A percentile compares a stretch with the other conserved stretches of the same genome.
These are phyloP conservation scores for Aspergillus kassunensis DNA, from an alignment of 495 filamentous ascomycete species.

Conservation along the genomic window DNA sequence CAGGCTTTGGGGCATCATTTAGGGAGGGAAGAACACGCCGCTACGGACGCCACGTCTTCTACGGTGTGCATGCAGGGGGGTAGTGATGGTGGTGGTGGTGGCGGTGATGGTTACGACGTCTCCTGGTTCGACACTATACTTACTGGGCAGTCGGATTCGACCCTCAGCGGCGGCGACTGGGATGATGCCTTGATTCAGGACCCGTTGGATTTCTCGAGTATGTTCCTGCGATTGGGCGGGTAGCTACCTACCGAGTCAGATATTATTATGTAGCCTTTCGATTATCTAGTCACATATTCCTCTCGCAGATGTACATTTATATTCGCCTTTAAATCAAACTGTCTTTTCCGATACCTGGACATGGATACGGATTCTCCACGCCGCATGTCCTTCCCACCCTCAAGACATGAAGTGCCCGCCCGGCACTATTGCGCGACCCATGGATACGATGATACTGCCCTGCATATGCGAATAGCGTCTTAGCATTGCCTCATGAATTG, in stretches of 20 bases:
- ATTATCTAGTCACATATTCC: not conserved
- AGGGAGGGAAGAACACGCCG: not conserved
- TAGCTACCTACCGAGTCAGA: not conserved
- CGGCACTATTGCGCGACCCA: not conserved
- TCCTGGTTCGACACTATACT: not conserved
- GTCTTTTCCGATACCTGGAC: no score
- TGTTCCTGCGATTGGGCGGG: not conserved
- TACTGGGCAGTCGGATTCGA: not conserved
- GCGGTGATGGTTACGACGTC: not conserved
- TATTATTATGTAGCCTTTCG: no score
- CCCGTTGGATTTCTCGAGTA: constrained; percentile 5
- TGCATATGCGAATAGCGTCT: not conserved
- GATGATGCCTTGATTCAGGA: not conserved
- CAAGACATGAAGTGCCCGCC: not conserved
- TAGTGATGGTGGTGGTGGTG: not conserved
- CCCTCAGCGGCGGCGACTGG: not conserved
- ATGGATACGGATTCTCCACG: not conserved
- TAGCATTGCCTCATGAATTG: not conserved
- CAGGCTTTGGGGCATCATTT: not conserved
- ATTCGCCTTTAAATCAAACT: no score
- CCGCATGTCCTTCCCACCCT: not conserved
- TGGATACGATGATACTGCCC: constrained; percentile 6
- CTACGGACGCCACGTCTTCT: no score
- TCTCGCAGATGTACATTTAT: not conserved
- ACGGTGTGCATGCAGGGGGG: no score